A percentile compares a stretch with the other conserved stretches of the same genome.
phyloP scores from a whole-genome alignment of 2,329 filamentous ascomycete genomes.

The Thermothelomyces thermophilus region DNA sequence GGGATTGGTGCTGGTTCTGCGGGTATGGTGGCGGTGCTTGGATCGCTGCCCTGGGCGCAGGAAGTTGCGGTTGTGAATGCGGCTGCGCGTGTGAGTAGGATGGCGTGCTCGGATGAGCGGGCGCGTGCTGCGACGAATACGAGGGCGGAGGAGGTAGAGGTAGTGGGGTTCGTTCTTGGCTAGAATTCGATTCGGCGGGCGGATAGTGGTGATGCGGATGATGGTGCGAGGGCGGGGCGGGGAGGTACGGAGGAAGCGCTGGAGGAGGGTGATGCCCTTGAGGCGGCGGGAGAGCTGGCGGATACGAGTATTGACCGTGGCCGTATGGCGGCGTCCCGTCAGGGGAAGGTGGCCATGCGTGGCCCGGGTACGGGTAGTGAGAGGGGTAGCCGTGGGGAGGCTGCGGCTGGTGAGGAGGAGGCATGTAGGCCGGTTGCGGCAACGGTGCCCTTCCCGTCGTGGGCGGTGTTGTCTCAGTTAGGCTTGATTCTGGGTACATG shows the following conservation, averaged over 20 bases:
- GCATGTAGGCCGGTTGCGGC: conserved; percentile 39
- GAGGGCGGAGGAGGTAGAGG: conserved; percentile 26
- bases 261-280: conserved; percentile 26
- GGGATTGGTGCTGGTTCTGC: conserved; percentile 12
- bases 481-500: conserved; percentile 93
- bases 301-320: conserved; percentile 39
- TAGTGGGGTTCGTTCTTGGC: conserved; percentile 33
- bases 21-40: conserved; percentile 28
- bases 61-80: conserved; percentile 12
- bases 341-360: conserved; percentile 51
- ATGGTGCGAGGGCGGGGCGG: conserved; percentile 14
- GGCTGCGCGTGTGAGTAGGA: not conserved
- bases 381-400: conserved; percentile 15
- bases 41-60: conserved; percentile 25
- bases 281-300: conserved; percentile 27
- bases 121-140: conserved; percentile 2
- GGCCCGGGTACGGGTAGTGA: conserved; percentile 29
- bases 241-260: conserved; percentile 20
- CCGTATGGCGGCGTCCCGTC: conserved; percentile 48
- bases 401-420: conserved; percentile 10
- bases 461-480: conserved; percentile 76
- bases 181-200: conserved; percentile 25
- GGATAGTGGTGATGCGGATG: conserved; percentile 16
- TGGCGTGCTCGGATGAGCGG: not conserved
- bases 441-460: conserved; percentile 72